Conservation (phyloP, 2,329 filamentous ascomycete species). For the Rhinocladiella similis region DNA sequence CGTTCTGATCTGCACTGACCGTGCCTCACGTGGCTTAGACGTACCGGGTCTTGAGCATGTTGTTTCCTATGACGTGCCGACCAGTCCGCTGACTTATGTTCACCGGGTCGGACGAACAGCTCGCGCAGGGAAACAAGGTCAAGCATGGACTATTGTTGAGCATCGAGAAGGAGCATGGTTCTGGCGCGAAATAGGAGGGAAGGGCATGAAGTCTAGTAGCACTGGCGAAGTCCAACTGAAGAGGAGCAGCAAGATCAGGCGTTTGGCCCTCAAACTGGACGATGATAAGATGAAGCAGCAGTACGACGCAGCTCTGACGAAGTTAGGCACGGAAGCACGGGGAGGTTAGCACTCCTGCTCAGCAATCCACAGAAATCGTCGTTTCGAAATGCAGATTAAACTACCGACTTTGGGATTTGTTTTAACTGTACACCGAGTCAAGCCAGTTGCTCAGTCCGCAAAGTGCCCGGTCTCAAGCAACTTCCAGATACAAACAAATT, state of each 20-base stretch:
- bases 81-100: constrained; percentile 95
- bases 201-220: constrained; percentile 33
- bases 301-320: constrained; percentile 27
- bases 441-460: too few relatives aligned
- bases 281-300: constrained; percentile 4
- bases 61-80: constrained; percentile 91
- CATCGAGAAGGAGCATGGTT: constrained; percentile 89
- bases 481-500: too few relatives aligned
- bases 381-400: neutral
- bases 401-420: neutral
- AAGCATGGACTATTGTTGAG: constrained; percentile 82
- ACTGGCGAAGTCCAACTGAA: constrained; percentile 4
- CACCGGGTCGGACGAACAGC: constrained; percentile 95
- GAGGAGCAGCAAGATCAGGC: constrained; percentile 13
- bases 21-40: constrained; percentile 90
- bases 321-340: constrained; percentile 24
- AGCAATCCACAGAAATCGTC: neutral
- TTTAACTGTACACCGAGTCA: too few relatives aligned
- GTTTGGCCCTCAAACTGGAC: constrained; percentile 16
- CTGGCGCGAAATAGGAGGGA: constrained; percentile 71
- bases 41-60: constrained; percentile 90
- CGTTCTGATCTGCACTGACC: constrained; percentile 93
- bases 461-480: too few relatives aligned
- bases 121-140: constrained; percentile 77
- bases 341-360: constrained; percentile 1